Evolutionary conservation across 192 early-diverging fungal genomes (phyloP).

Genomic region (Bifiguratus adelaidae): DNA sequence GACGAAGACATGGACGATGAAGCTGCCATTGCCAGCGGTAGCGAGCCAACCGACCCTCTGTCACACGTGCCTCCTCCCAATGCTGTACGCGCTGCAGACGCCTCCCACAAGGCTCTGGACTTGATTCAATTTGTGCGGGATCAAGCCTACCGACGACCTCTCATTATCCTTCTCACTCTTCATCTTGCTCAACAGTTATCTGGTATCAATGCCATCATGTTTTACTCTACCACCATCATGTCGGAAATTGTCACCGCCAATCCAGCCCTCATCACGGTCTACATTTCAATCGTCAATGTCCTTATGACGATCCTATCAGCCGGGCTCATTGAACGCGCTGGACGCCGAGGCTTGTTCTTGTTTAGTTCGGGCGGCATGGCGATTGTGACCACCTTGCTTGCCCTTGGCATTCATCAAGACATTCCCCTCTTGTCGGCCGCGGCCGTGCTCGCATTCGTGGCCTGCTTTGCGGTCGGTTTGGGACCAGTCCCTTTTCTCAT

Average conservation of each 20-base stretch:
- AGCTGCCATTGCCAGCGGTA: background rate
- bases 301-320: conserved; percentile 65
- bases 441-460: conserved; percentile 66
- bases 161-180: conserved; percentile 52
- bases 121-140: conserved; percentile 27
- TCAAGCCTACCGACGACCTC: conserved; percentile 45
- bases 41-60: background rate
- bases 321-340: conserved; percentile 60
- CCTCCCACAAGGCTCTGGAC: conserved; percentile 11
- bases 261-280: conserved; percentile 62
- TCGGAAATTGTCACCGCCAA: conserved; percentile 46
- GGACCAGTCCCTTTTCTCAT: conserved; percentile 83
- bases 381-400: conserved; percentile 41
- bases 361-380: conserved; percentile 50
- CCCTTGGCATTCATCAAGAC: conserved; percentile 37
- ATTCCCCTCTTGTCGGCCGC: conserved; percentile 46
- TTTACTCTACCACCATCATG: conserved; percentile 73
- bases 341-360: conserved; percentile 61
- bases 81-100: no score
- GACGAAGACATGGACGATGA: background rate
- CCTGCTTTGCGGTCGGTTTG: conserved; percentile 61
- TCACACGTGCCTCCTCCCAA: conserved; percentile 2
- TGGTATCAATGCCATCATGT: conserved; percentile 86
- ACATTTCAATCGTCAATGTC: conserved; percentile 65
- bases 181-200: conserved; percentile 81